Evolutionary conservation across 2,329 filamentous ascomycete genomes (phyloP).

Genomic region (Aspergillus fischeri): DNA sequence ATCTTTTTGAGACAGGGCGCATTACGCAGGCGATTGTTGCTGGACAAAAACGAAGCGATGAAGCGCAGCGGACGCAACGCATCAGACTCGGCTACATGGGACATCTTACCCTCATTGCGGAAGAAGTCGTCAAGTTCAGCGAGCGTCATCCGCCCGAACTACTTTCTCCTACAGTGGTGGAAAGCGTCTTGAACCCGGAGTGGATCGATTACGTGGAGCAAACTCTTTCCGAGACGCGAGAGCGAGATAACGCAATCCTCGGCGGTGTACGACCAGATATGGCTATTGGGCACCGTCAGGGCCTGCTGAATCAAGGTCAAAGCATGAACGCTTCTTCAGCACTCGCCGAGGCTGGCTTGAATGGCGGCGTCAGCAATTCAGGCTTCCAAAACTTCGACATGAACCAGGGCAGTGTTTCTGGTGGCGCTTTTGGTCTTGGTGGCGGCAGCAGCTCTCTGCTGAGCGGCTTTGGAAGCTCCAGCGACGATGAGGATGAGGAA

Average conservation of each 20-base stretch:
- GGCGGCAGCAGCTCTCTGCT: slow-evolving; percentile 64
- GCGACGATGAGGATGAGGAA: slow-evolving; percentile 94
- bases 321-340: slow-evolving; percentile 61
- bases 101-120: slow-evolving; percentile 91
- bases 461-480: slow-evolving; percentile 89
- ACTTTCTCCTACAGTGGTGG: slow-evolving; percentile 75
- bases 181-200: slow-evolving; percentile 80
- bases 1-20: slow-evolving; percentile 85
- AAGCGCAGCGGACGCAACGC: slow-evolving; percentile 74
- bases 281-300: slow-evolving; percentile 71
- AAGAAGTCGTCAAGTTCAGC: slow-evolving; percentile 98
- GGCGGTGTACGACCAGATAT: slow-evolving; percentile 92
- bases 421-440: slow-evolving; percentile 68
- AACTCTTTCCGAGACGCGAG: slow-evolving; percentile 84
- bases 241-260: slow-evolving; percentile 96
- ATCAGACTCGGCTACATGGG: slow-evolving; percentile 98
- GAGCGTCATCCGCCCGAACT: slow-evolving; percentile 88
- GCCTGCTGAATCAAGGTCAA: slow-evolving; percentile 57
- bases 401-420: slow-evolving; percentile 62
- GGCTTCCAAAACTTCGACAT: slow-evolving; percentile 62
- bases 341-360: slow-evolving; percentile 75
- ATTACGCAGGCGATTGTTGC: slow-evolving; percentile 89
- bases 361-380: slow-evolving; percentile 54
- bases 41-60: slow-evolving; percentile 81
- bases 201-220: slow-evolving; percentile 97